These are phyloP conservation scores for Leucocoprinus birnbaumii DNA, from an alignment of 768 basidiomycete genomes.

Conservation along the genomic window DNA sequence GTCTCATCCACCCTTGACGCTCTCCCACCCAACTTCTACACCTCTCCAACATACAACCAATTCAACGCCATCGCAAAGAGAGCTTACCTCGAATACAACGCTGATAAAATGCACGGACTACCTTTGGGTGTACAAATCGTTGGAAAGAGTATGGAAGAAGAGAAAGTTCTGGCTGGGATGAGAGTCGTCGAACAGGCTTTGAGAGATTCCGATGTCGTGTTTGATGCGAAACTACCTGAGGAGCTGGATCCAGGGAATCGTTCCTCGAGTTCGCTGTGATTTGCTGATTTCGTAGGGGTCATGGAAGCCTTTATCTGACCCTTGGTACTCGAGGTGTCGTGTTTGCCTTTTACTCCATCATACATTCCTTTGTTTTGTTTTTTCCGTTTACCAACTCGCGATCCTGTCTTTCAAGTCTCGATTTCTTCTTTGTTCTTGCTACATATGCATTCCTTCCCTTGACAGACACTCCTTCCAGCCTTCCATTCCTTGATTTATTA, in stretches of 20 bases:
- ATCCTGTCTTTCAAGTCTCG: background rate
- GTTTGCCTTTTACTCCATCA: background rate
- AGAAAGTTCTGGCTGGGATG: conserved; percentile 71
- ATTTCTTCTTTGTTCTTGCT: background rate
- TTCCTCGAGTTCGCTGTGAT: background rate
- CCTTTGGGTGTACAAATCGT: conserved; percentile 68
- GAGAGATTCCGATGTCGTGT: conserved; percentile 7
- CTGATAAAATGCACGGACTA: conserved; percentile 61
- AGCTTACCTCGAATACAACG: conserved; percentile 53
- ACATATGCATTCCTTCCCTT: background rate
- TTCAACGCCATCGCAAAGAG: conserved; percentile 32
- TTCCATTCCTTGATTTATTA: background rate
- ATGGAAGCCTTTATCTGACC: conserved; percentile 2
- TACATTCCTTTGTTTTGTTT: background rate
- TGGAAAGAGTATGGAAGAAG: conserved; percentile 64
- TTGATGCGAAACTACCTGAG: background rate
- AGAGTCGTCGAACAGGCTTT: conserved; percentile 44
- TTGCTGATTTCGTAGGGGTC: background rate
- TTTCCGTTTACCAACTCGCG: background rate
- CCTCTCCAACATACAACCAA: conserved; percentile 26
- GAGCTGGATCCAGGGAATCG: background rate
- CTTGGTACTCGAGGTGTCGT: no score
- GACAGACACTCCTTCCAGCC: background rate
- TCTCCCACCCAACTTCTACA: conserved; percentile 30
- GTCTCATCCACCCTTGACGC: conserved; percentile 39